Evolutionary conservation across 78 protist species (phyloP).

Genomic region (Tieghemostelium lacteum): DNA sequence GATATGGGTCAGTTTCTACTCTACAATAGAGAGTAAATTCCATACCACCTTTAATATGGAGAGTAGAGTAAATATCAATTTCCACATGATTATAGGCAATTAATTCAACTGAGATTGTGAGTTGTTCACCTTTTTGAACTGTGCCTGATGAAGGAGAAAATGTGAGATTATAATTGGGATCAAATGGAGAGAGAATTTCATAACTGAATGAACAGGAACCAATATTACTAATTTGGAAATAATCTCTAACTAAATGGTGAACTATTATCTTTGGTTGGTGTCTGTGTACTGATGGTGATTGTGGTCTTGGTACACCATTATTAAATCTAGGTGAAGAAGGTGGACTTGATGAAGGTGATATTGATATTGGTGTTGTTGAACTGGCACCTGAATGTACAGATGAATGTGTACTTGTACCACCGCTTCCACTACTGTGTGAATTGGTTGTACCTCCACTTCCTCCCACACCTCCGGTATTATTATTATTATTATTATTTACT

Average conservation of each 20-base stretch:
- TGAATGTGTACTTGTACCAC: not conserved
- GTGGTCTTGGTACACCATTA: not conserved
- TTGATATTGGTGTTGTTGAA: slow-evolving; percentile 3
- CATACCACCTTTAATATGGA: slow-evolving; percentile 45
- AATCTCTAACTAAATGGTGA: slow-evolving; percentile 46
- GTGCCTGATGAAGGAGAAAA: slow-evolving; percentile 35
- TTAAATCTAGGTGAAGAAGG: not conserved
- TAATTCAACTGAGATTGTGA: slow-evolving; percentile 28
- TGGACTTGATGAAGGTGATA: not conserved
- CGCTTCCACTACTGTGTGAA: not conserved
- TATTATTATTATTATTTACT: too few species aligned
- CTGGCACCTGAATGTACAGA: too few species aligned
- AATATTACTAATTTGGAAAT: slow-evolving; percentile 54
- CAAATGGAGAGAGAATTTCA: slow-evolving; percentile 61
- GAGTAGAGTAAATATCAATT: slow-evolving; percentile 46
- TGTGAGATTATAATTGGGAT: slow-evolving; percentile 26
- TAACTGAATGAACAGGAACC: slow-evolving; percentile 40
- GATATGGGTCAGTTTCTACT: slow-evolving; percentile 61
- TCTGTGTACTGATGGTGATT: not conserved
- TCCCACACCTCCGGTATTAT: not conserved
- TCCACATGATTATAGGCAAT: slow-evolving; percentile 33
- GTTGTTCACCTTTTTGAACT: slow-evolving; percentile 15
- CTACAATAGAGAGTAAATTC: slow-evolving; percentile 49
- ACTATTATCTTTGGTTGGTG: slow-evolving; percentile 66
- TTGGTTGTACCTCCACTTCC: too few species aligned